Evolutionary conservation across 139 green algal genomes (phyloP).

Genomic region (Chlorella sp.): DNA sequence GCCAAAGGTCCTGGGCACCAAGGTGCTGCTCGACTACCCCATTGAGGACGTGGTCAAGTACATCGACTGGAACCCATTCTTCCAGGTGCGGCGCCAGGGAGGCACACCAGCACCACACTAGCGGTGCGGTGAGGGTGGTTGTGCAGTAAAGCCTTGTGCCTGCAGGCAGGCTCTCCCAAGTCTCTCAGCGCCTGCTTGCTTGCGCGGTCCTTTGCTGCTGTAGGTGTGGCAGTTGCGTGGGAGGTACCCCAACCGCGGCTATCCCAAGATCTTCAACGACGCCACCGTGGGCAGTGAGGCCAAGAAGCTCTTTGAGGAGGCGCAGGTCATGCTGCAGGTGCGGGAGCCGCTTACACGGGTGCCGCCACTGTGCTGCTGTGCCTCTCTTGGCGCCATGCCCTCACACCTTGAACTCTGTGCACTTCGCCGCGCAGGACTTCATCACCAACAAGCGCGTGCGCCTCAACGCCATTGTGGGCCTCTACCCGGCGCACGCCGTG

Average conservation of each 20-base stretch:
- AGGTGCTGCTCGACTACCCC: constrained; percentile 63
- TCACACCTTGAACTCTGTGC: not conserved
- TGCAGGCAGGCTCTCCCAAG: too few species aligned
- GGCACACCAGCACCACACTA: too few species aligned
- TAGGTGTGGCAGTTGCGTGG: constrained; percentile 97
- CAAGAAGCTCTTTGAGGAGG: constrained; percentile 95
- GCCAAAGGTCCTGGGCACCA: constrained; percentile 69
- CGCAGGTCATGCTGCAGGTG: constrained; percentile 50
- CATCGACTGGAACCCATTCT: constrained; percentile 99
- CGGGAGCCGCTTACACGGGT: too few species aligned
- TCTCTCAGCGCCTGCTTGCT: too few species aligned
- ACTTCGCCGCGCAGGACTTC: constrained; percentile 73
- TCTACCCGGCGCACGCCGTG: constrained; percentile 87
- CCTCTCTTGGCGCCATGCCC: too few species aligned
- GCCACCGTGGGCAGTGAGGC: constrained; percentile 91
- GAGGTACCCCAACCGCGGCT: constrained; percentile 97
- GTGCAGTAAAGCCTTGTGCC: too few species aligned
- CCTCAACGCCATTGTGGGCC: constrained; percentile 78
- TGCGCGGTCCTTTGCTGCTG: not conserved
- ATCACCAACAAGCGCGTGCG: constrained; percentile 75
- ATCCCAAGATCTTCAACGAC: constrained; percentile 99
- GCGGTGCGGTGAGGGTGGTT: too few species aligned
- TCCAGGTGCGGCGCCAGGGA: constrained; percentile 73
- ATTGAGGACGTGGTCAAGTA: constrained; percentile 89
- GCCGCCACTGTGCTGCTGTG: too few species aligned